Evolutionary conservation across 2,329 filamentous ascomycete genomes (phyloP), one percentile per base, ranked within the genome.

Genomic region (Botrytis sinoallii): DNA sequence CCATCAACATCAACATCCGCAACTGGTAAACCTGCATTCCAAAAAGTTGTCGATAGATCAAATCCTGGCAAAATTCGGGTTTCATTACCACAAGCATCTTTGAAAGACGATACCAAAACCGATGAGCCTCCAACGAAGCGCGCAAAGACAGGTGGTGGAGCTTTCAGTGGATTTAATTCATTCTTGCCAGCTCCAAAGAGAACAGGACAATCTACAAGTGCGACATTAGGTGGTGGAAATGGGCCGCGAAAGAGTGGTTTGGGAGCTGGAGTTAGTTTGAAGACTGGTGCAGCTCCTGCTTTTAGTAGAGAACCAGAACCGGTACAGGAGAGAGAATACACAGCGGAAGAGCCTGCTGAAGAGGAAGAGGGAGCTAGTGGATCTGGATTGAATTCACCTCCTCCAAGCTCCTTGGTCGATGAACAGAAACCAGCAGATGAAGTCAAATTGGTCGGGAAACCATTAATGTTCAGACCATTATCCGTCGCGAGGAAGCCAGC

Each of bases 391-490:
- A 80, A 74, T 35, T 79, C 86, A n/a, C 83, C 84, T 8, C 78
- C 84, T n/a, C 84, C 85, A 16, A 85, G 83, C 75, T 83, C 85
- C 46, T 86, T 88, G 78, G 86, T 87, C 1, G 84, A 84, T 20
- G 87, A 87, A 60, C 86, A 89, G 78, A 79, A 89, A 79, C 83
- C 87, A 40, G 87, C 87, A n/a, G 85, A 88, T 2, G 89, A 91
- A 74, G 87, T 92, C 25, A 91, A 93, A 83, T 83, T 92, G 22
- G 88, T 91, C 3, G 93, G 92, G 32, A 96, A 95, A 78, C 89
- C 94, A 20, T 89, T 95, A 82, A 93, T 94, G 89, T 98, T 98
- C 82, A 92, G 91, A 80, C 95, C 95, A 5, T 85, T 98, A 55
- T 97, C 95, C 1, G 94, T 98, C 22, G 89, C 91, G 25, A 88